A percentile compares a stretch with the other conserved stretches of the same genome.
phyloP scores from a whole-genome alignment of 805 yeast genomes.

The Zygotorulaspora florentina region DNA sequence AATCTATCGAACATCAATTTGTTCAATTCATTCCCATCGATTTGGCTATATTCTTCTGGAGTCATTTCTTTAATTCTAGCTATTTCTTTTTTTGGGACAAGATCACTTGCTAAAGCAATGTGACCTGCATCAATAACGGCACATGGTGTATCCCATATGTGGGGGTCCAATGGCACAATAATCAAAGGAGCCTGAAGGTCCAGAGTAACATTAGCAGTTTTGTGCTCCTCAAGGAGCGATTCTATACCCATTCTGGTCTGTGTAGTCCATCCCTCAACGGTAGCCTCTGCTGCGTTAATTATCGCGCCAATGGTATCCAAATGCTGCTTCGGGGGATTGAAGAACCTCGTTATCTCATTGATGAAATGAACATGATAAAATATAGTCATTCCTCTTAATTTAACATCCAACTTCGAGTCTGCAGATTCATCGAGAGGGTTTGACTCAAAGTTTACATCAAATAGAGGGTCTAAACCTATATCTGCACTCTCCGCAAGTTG shows the following conservation, averaged over 20 bases:
- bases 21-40: constrained; percentile 45
- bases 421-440: constrained; percentile 84
- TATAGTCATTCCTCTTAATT: constrained; percentile 80
- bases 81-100: constrained; percentile 65
- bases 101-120: constrained; percentile 74
- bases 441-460: constrained; percentile 74
- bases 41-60: constrained; percentile 65
- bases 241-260: constrained; percentile 91
- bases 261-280: constrained; percentile 83
- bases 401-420: constrained; percentile 69
- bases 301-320: constrained; percentile 85
- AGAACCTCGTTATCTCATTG: constrained; percentile 69
- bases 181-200: constrained; percentile 94
- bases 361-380: constrained; percentile 83
- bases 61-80: constrained; percentile 64
- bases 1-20: constrained; percentile 88
- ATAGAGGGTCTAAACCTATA: constrained; percentile 55
- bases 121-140: constrained; percentile 95
- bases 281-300: constrained; percentile 91
- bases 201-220: constrained; percentile 76
- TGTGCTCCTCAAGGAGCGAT: constrained; percentile 91
- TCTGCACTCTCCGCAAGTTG: constrained; percentile 32
- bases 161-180: constrained; percentile 77
- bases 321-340: constrained; percentile 82
- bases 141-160: constrained; percentile 79